These are phyloP conservation scores for Phytopythium litorale DNA, from an alignment of 352 stramenopile genomes.

Conservation along the genomic window DNA sequence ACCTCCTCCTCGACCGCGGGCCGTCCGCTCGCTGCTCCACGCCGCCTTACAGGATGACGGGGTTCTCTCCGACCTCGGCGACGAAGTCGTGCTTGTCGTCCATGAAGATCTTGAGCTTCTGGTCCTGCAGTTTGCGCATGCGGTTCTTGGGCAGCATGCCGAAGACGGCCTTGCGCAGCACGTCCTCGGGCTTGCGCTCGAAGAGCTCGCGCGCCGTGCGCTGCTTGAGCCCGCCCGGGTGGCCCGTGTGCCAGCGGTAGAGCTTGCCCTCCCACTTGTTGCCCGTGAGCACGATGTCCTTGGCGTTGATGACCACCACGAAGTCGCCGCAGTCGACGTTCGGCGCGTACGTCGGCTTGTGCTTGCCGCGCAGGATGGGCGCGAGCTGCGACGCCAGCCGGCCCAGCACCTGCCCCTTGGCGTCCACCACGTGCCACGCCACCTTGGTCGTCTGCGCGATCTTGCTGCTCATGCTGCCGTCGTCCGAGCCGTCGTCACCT, in stretches of 20 bases:
- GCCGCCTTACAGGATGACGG: conserved; percentile 59
- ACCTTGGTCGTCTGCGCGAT: conserved; percentile 78
- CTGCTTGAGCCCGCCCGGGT: conserved; percentile 96
- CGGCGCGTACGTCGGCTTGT: conserved; percentile 98
- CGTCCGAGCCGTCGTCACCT: neutral
- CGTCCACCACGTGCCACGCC: conserved; percentile 96
- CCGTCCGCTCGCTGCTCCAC: neutral
- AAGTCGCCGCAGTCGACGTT: conserved; percentile 98
- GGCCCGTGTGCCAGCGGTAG: conserved; percentile 98
- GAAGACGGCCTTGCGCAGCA: conserved; percentile 95
- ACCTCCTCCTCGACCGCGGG: no score
- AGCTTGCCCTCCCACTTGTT: conserved; percentile 98
- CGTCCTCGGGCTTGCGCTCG: conserved; percentile 93
- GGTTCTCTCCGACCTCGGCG: conserved; percentile 84
- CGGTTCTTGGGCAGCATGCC: conserved; percentile 98
- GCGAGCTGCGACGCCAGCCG: conserved; percentile 95
- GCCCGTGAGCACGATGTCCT: conserved; percentile 93
- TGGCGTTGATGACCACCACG: conserved; percentile 97
- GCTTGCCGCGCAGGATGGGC: conserved; percentile 96
- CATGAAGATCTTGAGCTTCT: conserved; percentile 97
- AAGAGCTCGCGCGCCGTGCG: conserved; percentile 93
- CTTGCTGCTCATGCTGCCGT: conserved; percentile 73
- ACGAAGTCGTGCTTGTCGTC: conserved; percentile 91
- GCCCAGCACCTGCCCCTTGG: conserved; percentile 94
- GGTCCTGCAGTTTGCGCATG: conserved; percentile 92